A percentile compares a stretch with the other conserved stretches of the same genome.
Evolutionary conservation across 179 eudicot genomes (phyloP).

Genomic region (Spinacia oleracea): DNA sequence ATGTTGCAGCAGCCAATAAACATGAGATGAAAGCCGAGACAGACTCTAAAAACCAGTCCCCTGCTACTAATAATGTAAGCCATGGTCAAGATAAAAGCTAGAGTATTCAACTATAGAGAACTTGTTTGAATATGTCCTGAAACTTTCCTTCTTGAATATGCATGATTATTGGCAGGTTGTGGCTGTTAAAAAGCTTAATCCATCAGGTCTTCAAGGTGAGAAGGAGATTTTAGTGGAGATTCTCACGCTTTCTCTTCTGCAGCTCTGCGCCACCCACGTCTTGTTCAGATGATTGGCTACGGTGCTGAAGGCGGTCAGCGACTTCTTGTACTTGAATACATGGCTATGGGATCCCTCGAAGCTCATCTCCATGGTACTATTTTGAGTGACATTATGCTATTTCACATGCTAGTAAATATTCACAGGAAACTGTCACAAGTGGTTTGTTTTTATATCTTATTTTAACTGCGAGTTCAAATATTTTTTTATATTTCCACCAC

Average conservation of each 20-base stretch:
- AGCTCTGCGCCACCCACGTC: constrained; percentile 60
- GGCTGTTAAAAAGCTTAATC: constrained; percentile 59
- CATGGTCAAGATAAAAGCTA: constrained; percentile 14
- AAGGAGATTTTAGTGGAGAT: constrained; percentile 60
- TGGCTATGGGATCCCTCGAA: constrained; percentile 65
- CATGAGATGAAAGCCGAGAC: constrained; percentile 17
- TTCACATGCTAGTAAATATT: not conserved
- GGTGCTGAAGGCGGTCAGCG: constrained; percentile 64
- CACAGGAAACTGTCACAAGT: not conserved
- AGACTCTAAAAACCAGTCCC: constrained; percentile 17
- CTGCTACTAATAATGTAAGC: constrained; percentile 10
- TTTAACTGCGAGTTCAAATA: not conserved
- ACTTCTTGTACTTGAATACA: constrained; percentile 60
- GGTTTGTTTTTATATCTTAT: not conserved
- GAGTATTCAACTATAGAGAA: constrained; percentile 44
- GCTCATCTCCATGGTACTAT: constrained; percentile 57
- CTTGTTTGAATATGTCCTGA: constrained; percentile 28
- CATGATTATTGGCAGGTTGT: constrained; percentile 36
- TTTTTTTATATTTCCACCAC: not conserved
- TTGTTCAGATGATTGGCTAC: constrained; percentile 58
- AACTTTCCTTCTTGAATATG: not conserved
- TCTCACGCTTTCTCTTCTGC: constrained; percentile 57
- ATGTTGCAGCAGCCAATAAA: constrained; percentile 30
- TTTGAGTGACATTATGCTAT: not conserved
- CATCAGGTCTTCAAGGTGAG: constrained; percentile 57